These are phyloP conservation scores for Penstemon davidsonii DNA, from an alignment of 257 asterid genomes.

Conservation along the genomic window DNA sequence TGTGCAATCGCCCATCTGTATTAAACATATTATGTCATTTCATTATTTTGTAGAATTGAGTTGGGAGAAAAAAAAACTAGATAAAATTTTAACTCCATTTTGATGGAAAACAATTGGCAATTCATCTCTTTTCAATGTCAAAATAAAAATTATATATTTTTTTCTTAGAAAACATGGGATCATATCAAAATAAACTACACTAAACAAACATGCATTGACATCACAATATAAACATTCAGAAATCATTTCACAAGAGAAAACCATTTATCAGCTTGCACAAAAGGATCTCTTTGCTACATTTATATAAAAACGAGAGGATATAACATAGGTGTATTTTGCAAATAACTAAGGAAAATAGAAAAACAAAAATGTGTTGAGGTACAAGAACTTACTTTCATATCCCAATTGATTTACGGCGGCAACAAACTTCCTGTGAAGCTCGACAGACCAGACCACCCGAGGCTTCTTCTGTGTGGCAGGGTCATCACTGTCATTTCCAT, in stretches of 20 bases:
- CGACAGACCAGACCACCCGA: constrained; percentile 60
- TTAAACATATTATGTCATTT: no score
- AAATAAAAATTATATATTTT: no score
- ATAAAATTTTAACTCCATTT: no score
- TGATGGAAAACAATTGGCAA: no score
- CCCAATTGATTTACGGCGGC: constrained; percentile 59
- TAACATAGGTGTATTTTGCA: not conserved
- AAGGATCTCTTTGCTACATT: not conserved
- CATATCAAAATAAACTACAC: no score
- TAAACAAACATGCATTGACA: no score
- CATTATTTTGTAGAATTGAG: no score
- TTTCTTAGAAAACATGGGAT: no score
- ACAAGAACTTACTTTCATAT: constrained; percentile 41
- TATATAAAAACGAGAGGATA: not conserved
- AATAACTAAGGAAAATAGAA: not conserved
- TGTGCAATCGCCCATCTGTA: no score
- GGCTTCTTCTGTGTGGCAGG: constrained; percentile 46
- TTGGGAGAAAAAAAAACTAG: no score
- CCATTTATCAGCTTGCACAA: not conserved
- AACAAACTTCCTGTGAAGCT: constrained; percentile 64
- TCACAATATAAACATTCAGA: not conserved
- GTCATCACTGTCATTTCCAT: constrained; percentile 37
- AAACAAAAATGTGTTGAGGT: not conserved
- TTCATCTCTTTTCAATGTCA: no score
- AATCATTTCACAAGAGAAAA: not conserved